Conservation (phyloP, 139 green algal species). For the Zygnema circumcarinatum region DNA sequence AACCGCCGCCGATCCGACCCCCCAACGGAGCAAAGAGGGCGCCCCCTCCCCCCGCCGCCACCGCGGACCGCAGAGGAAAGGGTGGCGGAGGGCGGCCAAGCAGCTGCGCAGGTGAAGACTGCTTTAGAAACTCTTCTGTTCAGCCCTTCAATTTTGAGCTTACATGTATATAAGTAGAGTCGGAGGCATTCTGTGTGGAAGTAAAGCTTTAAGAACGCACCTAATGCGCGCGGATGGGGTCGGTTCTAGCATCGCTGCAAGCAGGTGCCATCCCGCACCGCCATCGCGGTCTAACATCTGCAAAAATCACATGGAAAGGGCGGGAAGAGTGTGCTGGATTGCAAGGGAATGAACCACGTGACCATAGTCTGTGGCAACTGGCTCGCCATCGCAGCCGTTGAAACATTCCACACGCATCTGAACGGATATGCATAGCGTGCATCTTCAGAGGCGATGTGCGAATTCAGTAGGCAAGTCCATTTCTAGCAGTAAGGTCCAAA, state of each 20-base stretch:
- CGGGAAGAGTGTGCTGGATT: background rate
- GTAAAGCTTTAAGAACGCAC: too few relatives aligned
- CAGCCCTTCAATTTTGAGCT: background rate
- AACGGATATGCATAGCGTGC: too few relatives aligned
- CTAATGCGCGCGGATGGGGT: constrained; percentile 8
- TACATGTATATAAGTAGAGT: too few relatives aligned
- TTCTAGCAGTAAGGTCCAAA: too few relatives aligned
- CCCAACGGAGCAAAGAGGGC: background rate
- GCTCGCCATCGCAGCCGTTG: too few relatives aligned
- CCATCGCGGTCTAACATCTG: constrained; percentile 41
- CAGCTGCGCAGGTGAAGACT: background rate
- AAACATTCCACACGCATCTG: too few relatives aligned
- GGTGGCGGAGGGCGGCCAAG: constrained; percentile 10
- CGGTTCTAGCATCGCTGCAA: constrained; percentile 15
- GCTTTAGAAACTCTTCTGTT: background rate
- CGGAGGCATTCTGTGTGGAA: too few relatives aligned
- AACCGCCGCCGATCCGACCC: constrained; percentile 20
- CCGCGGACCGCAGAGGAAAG: constrained; percentile 26
- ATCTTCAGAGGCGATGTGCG: too few relatives aligned
- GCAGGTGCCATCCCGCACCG: constrained; percentile 41
- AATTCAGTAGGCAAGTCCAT: too few relatives aligned
- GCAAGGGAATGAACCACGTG: too few relatives aligned
- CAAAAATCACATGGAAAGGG: background rate
- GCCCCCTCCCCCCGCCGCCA: background rate
- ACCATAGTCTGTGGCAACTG: too few relatives aligned